A percentile compares a stretch with the other conserved stretches of the same genome.
These are phyloP conservation scores for Candida ortonii DNA, from an alignment of 805 yeast genomes.

Conservation along the genomic window DNA sequence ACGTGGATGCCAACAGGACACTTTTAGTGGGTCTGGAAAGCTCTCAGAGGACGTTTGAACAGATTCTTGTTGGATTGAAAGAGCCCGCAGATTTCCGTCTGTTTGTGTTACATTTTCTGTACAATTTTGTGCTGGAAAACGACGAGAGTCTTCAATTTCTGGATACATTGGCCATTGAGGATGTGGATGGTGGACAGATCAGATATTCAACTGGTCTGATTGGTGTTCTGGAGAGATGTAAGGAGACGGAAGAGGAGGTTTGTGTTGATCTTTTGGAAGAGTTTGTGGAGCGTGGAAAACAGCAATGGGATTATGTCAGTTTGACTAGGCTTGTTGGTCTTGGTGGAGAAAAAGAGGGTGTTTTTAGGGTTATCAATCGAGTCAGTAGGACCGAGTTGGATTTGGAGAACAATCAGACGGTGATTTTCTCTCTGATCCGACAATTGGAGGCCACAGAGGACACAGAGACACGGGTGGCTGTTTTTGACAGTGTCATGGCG, in stretches of 20 bases:
- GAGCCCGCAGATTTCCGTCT: constrained; percentile 1
- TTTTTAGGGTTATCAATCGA: constrained; percentile 5
- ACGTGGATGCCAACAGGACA: constrained; percentile 10
- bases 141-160: constrained; percentile 3
- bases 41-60: constrained; percentile 1
- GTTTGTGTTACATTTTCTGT: constrained; percentile 15
- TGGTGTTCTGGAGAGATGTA: background rate
- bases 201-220: constrained; percentile 1
- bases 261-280: constrained; percentile 13
- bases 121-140: constrained; percentile 13
- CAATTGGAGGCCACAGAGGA: constrained; percentile 1
- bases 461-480: background rate
- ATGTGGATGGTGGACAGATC: background rate
- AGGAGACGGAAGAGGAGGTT: constrained; percentile 7
- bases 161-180: constrained; percentile 1
- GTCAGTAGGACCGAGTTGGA: constrained; percentile 11
- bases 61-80: constrained; percentile 3
- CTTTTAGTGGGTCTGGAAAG: constrained; percentile 1
- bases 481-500: constrained; percentile 17
- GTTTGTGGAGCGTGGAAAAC: constrained; percentile 1
- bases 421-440: constrained; percentile 6
- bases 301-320: background rate
- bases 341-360: background rate
- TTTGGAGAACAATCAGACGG: constrained; percentile 7
- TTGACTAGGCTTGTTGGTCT: constrained; percentile 2